Conservation (phyloP, 129 eudicot species). For the Mikania micrantha region DNA sequence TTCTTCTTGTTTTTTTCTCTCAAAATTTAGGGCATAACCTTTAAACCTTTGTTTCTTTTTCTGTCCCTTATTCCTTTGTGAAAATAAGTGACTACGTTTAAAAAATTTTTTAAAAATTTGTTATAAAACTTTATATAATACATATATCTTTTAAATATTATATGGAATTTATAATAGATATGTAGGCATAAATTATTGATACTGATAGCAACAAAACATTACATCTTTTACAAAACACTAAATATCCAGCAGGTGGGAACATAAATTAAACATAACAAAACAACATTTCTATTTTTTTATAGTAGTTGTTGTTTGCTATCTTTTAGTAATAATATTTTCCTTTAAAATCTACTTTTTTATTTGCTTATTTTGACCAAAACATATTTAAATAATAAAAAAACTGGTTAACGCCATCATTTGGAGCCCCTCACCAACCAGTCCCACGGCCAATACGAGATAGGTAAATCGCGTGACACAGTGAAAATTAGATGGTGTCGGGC, state of each 20-base stretch:
- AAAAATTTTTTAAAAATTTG: no score
- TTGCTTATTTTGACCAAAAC: not conserved
- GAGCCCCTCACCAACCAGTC: no score
- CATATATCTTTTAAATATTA: not conserved
- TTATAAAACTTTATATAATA: no score
- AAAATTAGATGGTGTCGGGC: no score
- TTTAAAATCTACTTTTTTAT: not conserved
- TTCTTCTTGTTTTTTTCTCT: no score
- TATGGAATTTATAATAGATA: not conserved
- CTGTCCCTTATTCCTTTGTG: no score
- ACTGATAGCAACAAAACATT: not conserved
- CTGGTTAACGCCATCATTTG: no score
- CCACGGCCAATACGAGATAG: no score
- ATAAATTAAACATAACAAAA: not conserved
- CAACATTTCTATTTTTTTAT: not conserved
- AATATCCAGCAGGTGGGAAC: not conserved
- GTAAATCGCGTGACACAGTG: no score
- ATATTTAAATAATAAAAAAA: not conserved
- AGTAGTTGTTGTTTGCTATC: not conserved
- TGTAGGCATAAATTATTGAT: not conserved
- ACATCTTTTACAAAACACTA: not conserved
- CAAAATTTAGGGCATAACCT: no score
- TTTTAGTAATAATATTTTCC: not conserved
- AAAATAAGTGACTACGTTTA: no score
- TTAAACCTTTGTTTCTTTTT: no score